phyloP scores from a whole-genome alignment of 257 asterid species.

The Nicotiana benthamiana region DNA sequence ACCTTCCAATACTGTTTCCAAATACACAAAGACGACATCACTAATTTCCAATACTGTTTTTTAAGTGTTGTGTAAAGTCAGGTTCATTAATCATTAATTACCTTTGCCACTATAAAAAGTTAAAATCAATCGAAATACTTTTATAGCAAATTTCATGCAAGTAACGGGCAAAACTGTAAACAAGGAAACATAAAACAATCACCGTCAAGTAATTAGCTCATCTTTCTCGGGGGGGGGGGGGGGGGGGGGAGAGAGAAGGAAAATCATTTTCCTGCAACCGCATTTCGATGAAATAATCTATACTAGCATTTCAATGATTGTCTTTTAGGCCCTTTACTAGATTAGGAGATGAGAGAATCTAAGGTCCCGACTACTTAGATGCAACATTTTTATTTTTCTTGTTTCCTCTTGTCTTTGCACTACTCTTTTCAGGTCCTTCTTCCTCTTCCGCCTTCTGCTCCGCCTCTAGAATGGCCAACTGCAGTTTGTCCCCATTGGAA shows the following conservation, averaged over 20 bases:
- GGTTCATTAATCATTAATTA: too few relatives aligned
- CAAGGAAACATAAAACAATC: background rate
- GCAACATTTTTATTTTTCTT: slow-evolving; percentile 48
- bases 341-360: background rate
- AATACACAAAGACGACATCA: background rate
- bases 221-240: too few relatives aligned
- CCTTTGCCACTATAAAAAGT: too few relatives aligned
- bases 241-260: too few relatives aligned
- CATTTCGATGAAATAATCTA: background rate
- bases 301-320: background rate
- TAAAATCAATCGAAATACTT: too few relatives aligned
- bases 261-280: background rate
- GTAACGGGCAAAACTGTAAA: background rate
- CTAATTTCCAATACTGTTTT: background rate
- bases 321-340: background rate
- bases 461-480: slow-evolving; percentile 89
- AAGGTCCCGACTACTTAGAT: slow-evolving; percentile 27
- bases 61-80: background rate
- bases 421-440: slow-evolving; percentile 55
- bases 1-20: too few relatives aligned
- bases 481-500: slow-evolving; percentile 5
- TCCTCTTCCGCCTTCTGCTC: slow-evolving; percentile 93
- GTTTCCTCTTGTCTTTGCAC: slow-evolving; percentile 55
- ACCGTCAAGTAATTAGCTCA: background rate
- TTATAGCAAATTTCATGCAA: too few relatives aligned